These are phyloP conservation scores for Suhomyces chickasaworum DNA, from an alignment of 1,139 yeast species.

Conservation along the genomic window DNA sequence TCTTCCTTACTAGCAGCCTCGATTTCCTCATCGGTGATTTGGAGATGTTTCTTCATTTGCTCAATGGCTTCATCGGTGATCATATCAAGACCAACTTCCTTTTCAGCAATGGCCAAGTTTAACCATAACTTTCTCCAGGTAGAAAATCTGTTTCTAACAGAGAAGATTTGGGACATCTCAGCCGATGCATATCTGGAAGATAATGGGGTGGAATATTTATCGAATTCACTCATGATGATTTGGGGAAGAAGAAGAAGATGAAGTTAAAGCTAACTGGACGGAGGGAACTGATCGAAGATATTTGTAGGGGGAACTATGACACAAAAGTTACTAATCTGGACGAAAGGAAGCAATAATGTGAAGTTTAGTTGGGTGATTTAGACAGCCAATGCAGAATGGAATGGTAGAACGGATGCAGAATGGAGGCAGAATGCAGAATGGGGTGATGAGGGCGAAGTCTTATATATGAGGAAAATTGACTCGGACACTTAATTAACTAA, in stretches of 20 bases:
- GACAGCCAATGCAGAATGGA: not conserved
- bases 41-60: conserved; percentile 76
- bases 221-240: conserved; percentile 40
- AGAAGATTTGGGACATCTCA: conserved; percentile 93
- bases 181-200: conserved; percentile 97
- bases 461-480: conserved; percentile 6
- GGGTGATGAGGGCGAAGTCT: not conserved
- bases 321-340: not conserved
- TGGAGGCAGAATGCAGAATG: not conserved
- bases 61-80: conserved; percentile 89
- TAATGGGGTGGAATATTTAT: conserved; percentile 85
- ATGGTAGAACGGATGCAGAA: too few species aligned
- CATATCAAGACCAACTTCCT: conserved; percentile 81
- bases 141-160: conserved; percentile 89
- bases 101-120: conserved; percentile 93
- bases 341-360: not conserved
- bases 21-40: conserved; percentile 90
- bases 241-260: not conserved
- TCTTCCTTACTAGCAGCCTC: conserved; percentile 88
- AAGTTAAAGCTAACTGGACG: too few species aligned
- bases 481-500: conserved; percentile 3
- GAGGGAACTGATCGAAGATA: too few species aligned
- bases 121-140: conserved; percentile 99
- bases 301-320: too few species aligned
- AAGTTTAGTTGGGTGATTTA: conserved; percentile 1